phyloP scores from a whole-genome alignment of 2,329 filamentous ascomycete genomes.

The Aspergillus glaucus region DNA sequence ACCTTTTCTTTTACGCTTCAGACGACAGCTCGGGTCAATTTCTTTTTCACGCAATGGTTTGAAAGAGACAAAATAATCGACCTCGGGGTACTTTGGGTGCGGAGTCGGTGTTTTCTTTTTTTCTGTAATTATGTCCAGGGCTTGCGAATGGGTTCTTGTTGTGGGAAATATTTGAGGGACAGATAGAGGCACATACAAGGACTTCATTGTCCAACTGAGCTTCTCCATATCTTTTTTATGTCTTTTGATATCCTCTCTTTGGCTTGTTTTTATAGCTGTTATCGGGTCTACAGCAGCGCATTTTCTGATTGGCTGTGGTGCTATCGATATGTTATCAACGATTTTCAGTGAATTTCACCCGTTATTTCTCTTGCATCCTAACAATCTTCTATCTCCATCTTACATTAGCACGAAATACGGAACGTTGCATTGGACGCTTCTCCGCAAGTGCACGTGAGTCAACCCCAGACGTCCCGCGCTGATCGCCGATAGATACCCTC shows the following conservation, averaged over 20 bases:
- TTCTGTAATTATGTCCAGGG: not conserved
- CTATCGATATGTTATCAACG: not conserved
- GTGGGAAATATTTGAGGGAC: not conserved
- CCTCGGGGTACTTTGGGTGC: not conserved
- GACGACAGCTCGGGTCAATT: not conserved
- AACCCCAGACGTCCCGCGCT: not conserved
- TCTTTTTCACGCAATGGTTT: not conserved
- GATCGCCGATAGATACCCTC: not conserved
- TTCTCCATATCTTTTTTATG: not conserved
- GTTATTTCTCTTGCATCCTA: not conserved
- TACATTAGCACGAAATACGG: too few relatives aligned
- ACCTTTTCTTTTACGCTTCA: not conserved
- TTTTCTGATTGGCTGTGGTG: not conserved
- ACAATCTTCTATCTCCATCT: not conserved
- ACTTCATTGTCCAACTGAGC: not conserved
- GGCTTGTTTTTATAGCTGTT: not conserved
- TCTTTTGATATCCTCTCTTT: not conserved
- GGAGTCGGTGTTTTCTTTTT: not conserved
- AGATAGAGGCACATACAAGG: not conserved
- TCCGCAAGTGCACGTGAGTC: slow-evolving; percentile 1
- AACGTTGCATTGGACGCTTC: not conserved
- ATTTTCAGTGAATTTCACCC: not conserved
- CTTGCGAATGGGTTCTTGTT: not conserved
- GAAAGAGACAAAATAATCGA: not conserved
- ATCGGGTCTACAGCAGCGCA: not conserved